These are phyloP conservation scores for Clitocybe nebularis DNA, from an alignment of 1,284 basidiomycete genomes.

Conservation along the genomic window DNA sequence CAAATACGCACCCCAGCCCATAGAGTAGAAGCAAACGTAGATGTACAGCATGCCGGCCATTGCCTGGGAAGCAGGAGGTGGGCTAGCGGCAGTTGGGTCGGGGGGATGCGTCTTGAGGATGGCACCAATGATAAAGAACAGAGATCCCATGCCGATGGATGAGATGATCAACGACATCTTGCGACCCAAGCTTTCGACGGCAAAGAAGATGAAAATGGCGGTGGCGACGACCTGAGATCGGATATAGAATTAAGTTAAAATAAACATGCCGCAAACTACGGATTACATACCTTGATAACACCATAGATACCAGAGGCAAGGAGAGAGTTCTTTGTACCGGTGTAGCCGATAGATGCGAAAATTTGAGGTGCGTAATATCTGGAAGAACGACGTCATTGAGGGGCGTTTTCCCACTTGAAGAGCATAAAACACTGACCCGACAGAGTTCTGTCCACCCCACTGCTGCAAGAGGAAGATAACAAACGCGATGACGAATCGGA, in stretches of 20 bases:
- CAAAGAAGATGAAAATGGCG: slow-evolving; percentile 39
- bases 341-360: slow-evolving; percentile 68
- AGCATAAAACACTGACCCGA: slow-evolving; percentile 34
- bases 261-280: background rate
- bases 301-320: slow-evolving; percentile 84
- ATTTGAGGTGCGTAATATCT: slow-evolving; percentile 79
- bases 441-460: slow-evolving; percentile 71
- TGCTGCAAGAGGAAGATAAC: slow-evolving; percentile 69
- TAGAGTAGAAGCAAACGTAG: slow-evolving; percentile 73
- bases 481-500: slow-evolving; percentile 69
- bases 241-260: background rate
- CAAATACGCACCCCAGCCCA: slow-evolving; percentile 49
- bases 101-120: slow-evolving; percentile 74
- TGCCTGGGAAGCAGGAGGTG: slow-evolving; percentile 52
- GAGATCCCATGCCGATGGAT: slow-evolving; percentile 75
- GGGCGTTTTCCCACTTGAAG: slow-evolving; percentile 31
- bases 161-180: slow-evolving; percentile 71
- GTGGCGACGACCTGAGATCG: slow-evolving; percentile 57
- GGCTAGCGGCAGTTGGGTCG: slow-evolving; percentile 22
- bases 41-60: slow-evolving; percentile 79
- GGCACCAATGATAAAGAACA: slow-evolving; percentile 75
- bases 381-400: slow-evolving; percentile 32
- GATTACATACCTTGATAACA: slow-evolving; percentile 7
- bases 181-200: slow-evolving; percentile 74
- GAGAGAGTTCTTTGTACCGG: slow-evolving; percentile 54